Base-by-base conservation (phyloP, 2,329 filamentous ascomycete species). In the Ilyonectria robusta region DNA sequence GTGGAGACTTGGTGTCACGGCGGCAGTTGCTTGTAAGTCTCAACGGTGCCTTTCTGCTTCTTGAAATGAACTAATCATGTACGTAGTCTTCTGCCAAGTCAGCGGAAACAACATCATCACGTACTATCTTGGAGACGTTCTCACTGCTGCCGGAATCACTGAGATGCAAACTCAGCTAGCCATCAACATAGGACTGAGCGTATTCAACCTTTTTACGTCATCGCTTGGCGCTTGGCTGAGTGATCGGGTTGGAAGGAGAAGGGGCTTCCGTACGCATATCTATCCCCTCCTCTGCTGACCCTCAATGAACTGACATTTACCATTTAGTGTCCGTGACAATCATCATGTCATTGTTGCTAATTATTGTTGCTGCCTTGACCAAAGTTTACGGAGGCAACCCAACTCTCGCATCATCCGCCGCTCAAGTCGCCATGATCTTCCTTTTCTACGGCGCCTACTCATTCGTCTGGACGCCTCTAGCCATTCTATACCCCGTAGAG, bases 391-490 rank as follows among this genome's bases (percentile, higher is more conserved):
- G 48, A n/a, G 11, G 17, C 8, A 55, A 29, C 59, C 59, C 59
- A 6, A 62, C 50, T 6, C 17, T 62, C 17, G 48, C 19, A 10
- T 62, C 59, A 8, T 62, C 59, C 9, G 59, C 59, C n/a, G 59
- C 59, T 8, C 59, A 62, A 19, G 59, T 62, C 15, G 42, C 59
- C 19, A 40, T 62, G 23, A 62, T 62, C 40, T 62, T 62, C 29
- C 40, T 62, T 4, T 62, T 62, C 40, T 62, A 62, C 17, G 59
- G 59, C 23, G 40, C 47, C 11, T 62, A 62, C 50, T 62, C 50
- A 8, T 55, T 62, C 15, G 40, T 48, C 6, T 62, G 59, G 59
- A 62, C 59, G 3, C 59, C 59, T 17, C 50, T 62, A 4, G 26
- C 59, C 11, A 62, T 51, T 15, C 19, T 63, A 5, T 63, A 63